Conservation (phyloP, 805 yeast species). For the Ogataea minuta region DNA sequence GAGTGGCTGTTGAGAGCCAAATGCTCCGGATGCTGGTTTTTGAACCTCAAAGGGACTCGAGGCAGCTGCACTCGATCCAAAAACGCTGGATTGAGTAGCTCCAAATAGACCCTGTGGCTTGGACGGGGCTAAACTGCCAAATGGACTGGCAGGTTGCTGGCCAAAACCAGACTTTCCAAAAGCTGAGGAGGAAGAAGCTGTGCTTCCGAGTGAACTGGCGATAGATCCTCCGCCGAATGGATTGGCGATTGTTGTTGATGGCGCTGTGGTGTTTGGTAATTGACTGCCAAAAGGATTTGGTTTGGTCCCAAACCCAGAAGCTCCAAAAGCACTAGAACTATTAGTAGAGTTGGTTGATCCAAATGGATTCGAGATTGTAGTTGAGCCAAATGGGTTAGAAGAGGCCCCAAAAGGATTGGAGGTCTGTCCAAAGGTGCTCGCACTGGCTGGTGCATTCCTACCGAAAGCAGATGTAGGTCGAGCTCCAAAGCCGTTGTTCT, state of each 20-base stretch:
- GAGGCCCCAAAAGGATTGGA: constrained; percentile 6
- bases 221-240: constrained; percentile 13
- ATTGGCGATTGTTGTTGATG: constrained; percentile 10
- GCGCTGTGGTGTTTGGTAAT: constrained; percentile 24
- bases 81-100: constrained; percentile 5
- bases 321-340: constrained; percentile 13
- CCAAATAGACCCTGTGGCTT: constrained; percentile 3
- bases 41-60: constrained; percentile 5
- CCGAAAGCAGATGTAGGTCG: background rate
- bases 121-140: constrained; percentile 8
- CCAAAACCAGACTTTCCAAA: no score
- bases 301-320: constrained; percentile 16
- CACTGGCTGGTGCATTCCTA: background rate
- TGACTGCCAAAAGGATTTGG: constrained; percentile 10
- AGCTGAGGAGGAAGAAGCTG: background rate
- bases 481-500: background rate
- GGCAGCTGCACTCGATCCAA: constrained; percentile 5
- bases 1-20: background rate
- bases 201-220: constrained; percentile 11
- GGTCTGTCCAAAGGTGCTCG: constrained; percentile 2
- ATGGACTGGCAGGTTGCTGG: constrained; percentile 6
- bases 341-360: constrained; percentile 4
- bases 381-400: background rate
- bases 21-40: no score
- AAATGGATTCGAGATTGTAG: constrained; percentile 9